phyloP scores from a whole-genome alignment of 306 rosid species.

The Calophaca sinica region DNA sequence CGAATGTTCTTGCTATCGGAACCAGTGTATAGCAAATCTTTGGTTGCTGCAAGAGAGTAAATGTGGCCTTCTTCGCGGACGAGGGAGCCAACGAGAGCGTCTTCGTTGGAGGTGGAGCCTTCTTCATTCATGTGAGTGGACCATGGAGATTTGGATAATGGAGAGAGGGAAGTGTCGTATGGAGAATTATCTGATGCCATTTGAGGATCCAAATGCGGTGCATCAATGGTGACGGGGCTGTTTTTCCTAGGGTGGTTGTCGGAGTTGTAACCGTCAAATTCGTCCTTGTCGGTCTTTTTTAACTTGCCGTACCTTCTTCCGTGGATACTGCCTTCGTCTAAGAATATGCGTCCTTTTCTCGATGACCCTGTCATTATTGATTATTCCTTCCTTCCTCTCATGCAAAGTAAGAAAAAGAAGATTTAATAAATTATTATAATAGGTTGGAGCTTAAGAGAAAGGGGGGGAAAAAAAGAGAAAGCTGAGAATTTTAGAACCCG shows the following conservation, averaged over 20 bases:
- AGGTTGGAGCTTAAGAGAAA: background rate
- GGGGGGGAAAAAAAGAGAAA: background rate
- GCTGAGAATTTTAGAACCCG: background rate
- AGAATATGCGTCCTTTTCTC: constrained; percentile 36
- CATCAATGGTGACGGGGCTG: background rate
- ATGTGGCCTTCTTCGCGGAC: constrained; percentile 92
- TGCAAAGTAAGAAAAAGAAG: background rate
- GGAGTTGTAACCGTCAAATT: constrained; percentile 39
- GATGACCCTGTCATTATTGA: constrained; percentile 52
- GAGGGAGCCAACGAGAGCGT: constrained; percentile 70
- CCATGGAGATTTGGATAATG: constrained; percentile 81
- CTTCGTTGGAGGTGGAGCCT: constrained; percentile 31
- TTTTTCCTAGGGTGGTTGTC: constrained; percentile 36
- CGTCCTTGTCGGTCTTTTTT: constrained; percentile 39
- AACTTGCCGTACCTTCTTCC: constrained; percentile 52
- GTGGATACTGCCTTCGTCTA: constrained; percentile 45
- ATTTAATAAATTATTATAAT: background rate
- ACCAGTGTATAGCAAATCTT: constrained; percentile 78
- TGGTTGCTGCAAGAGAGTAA: constrained; percentile 78
- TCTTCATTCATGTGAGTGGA: constrained; percentile 58
- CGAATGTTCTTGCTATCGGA: constrained; percentile 92
- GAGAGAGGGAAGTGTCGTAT: constrained; percentile 53
- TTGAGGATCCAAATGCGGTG: constrained; percentile 40
- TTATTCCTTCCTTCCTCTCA: constrained; percentile 43
- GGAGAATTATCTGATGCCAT: constrained; percentile 36